These are phyloP conservation scores for Syzygium oleosum DNA, from an alignment of 345 rosid genomes.

Conservation along the genomic window DNA sequence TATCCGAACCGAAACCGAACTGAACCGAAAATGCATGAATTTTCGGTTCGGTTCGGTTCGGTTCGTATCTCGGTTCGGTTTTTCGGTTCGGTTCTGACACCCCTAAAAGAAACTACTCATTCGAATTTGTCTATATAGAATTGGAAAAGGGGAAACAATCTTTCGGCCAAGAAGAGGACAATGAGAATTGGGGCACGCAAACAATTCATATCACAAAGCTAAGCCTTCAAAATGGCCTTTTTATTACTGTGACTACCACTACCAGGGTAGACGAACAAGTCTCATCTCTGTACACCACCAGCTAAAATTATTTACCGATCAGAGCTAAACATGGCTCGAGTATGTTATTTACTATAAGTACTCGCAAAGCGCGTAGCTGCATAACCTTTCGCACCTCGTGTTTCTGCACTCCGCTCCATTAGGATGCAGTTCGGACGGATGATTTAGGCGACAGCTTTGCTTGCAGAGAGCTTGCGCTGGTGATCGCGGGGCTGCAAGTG, in stretches of 20 bases:
- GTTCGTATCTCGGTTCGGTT: too few relatives aligned
- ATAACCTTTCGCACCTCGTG: background rate
- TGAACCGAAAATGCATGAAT: too few relatives aligned
- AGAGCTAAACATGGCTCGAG: background rate
- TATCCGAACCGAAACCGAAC: too few relatives aligned
- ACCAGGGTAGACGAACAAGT: background rate
- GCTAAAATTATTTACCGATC: background rate
- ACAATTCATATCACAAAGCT: background rate
- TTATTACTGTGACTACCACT: background rate
- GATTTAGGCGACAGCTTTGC: background rate
- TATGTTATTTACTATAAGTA: background rate
- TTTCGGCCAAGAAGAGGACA: background rate
- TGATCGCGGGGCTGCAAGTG: slow-evolving; percentile 68
- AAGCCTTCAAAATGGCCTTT: background rate
- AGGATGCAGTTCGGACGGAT: background rate
- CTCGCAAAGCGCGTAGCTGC: background rate
- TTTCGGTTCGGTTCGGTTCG: too few relatives aligned
- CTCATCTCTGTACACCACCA: background rate
- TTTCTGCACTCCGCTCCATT: background rate
- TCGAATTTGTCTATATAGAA: background rate
- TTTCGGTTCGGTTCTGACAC: too few relatives aligned
- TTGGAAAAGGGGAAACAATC: background rate
- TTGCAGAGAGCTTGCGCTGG: slow-evolving; percentile 15
- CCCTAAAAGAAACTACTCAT: background rate
- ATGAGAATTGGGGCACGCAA: background rate